Evolutionary conservation across 768 basidiomycete species (phyloP), one percentile per base, ranked within the genome.

Genomic region (Pisolithus microcarpus): DNA sequence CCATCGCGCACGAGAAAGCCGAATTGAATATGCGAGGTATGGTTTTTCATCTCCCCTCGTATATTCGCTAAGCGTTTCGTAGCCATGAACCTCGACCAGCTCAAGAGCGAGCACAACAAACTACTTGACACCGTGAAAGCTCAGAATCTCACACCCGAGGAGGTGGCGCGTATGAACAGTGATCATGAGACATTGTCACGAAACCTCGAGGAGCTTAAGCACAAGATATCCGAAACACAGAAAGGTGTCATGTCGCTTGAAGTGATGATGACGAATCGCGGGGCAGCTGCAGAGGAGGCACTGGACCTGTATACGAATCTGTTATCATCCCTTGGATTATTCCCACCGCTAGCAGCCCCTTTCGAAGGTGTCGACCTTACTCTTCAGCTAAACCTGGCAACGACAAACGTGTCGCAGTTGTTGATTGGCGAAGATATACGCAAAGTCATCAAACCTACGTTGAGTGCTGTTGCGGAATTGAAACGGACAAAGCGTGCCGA

Each of bases 61-160:
- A 19, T 18, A 23, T 21, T 45, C 42, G 47, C 13, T 49, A 50
- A 28, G 43, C 44, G 24, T 19, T 49, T 52, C 51, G 42, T 48
- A 91, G 88, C 71, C 39, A 65, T 74, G 38, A 77, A 82, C 49
- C 70, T 91, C 36, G 80, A 83, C 38, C 74, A 78, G 43, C 74
- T 89, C 31, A 79, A 78, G 55, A 65, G 67, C 24, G 88, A 93
- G 58, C 79, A 86, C 56, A 73, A 73, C 23, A 77, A 75, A 49
- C 73, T 93, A 23, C 69, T 72, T 8, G 74, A 77, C 0, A 77
- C 84, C 2, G 89, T 98, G 26, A 84, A 84, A 60, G 80, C 73
- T 30, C 96, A 99, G 66, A 94, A 96, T 61, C 76, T 99, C 40
- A 81, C 88, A 1, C 87, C 88, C 0, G 91, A 94, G 65, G 94